Conservation (phyloP, 1,284 basidiomycete species). For the Austropuccinia psidii region DNA sequence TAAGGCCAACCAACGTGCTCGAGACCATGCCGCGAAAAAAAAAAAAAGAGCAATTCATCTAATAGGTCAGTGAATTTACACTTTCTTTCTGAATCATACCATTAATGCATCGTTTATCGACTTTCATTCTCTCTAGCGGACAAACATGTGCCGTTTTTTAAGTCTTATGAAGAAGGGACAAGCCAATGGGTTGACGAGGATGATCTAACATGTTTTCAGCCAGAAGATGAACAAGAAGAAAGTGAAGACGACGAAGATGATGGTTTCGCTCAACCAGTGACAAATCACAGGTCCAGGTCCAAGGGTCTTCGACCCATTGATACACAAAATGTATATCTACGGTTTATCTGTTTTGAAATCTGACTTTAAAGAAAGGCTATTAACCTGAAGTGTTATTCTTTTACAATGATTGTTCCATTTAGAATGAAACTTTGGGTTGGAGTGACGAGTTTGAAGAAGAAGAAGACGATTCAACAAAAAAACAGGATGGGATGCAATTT, state of each 20-base stretch:
- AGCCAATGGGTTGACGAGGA: conserved; percentile 15
- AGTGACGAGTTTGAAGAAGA: not conserved
- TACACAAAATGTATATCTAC: too few species aligned
- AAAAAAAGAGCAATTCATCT: conserved; percentile 24
- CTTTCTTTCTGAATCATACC: not conserved
- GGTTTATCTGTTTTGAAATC: too few species aligned
- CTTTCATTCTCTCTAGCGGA: not conserved
- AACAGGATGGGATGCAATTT: not conserved
- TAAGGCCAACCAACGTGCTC: conserved; percentile 19
- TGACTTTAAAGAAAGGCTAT: too few species aligned
- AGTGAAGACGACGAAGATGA: not conserved
- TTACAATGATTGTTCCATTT: too few species aligned
- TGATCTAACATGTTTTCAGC: conserved; percentile 29
- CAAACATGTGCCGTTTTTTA: conserved; percentile 31
- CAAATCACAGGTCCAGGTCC: too few species aligned
- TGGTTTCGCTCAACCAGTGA: too few species aligned
- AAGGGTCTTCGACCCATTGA: too few species aligned
- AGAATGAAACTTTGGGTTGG: too few species aligned
- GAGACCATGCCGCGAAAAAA: conserved; percentile 11
- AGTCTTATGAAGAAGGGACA: conserved; percentile 31
- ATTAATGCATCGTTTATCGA: not conserved
- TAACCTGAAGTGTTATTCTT: too few species aligned
- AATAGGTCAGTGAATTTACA: conserved; percentile 11
- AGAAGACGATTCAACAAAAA: not conserved
- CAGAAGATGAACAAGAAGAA: conserved; percentile 8